These are phyloP conservation scores for Cordyceps tenuipes DNA, from an alignment of 2,329 filamentous ascomycete species.

Conservation along the genomic window DNA sequence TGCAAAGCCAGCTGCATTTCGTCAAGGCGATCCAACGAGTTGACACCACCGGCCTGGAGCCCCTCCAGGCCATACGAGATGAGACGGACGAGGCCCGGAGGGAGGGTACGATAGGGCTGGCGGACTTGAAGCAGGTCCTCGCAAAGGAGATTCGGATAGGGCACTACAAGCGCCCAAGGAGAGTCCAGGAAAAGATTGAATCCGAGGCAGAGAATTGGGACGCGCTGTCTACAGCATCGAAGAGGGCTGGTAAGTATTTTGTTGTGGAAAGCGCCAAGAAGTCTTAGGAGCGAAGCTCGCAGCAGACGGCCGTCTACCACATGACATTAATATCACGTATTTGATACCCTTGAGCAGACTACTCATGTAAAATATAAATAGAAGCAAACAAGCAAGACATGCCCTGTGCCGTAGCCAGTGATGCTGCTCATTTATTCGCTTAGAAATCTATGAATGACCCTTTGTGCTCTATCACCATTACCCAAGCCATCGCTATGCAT, in stretches of 20 bases:
- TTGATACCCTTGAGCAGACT: constrained; percentile 7
- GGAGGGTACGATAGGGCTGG: constrained; percentile 51
- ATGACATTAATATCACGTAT: neutral
- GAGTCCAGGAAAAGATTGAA: constrained; percentile 29
- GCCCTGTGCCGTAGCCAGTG: too few species aligned
- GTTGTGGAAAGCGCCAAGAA: constrained; percentile 59
- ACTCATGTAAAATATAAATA: neutral
- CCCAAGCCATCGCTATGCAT: constrained; percentile 5
- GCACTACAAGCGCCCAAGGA: constrained; percentile 37
- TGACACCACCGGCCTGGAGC: constrained; percentile 63
- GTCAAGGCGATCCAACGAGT: constrained; percentile 79
- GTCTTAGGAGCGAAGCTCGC: constrained; percentile 12
- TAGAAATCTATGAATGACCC: neutral
- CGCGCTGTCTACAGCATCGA: constrained; percentile 56
- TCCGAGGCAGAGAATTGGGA: constrained; percentile 58
- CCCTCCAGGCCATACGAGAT: constrained; percentile 72
- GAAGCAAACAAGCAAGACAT: neutral
- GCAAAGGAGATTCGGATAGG: constrained; percentile 54
- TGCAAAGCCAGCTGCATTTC: constrained; percentile 80
- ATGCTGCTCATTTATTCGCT: neutral
- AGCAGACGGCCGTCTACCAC: constrained; percentile 12
- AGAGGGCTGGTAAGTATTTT: constrained; percentile 64
- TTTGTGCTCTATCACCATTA: neutral
- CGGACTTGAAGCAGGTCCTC: constrained; percentile 48
- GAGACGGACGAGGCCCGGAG: constrained; percentile 58